Base-by-base conservation (phyloP, 768 basidiomycete species). In the Pholiota microspora region DNA sequence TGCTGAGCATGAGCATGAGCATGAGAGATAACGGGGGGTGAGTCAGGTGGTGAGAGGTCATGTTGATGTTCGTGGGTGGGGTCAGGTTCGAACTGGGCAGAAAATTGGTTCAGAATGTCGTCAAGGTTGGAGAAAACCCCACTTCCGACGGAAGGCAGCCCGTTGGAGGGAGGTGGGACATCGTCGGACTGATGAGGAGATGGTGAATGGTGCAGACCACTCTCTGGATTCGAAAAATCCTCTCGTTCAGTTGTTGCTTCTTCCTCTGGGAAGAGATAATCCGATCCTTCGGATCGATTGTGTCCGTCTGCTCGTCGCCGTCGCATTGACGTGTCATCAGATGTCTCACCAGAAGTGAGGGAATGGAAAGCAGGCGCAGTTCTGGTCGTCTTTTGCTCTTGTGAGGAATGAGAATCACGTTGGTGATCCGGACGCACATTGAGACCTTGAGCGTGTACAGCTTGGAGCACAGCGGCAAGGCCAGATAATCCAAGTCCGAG, bases 281-380 rank as follows among this genome's bases (percentile, higher is more conserved):
- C 82, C 49, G 82, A 71, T 45, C 77, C 80, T 63, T 83, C 80
- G 15, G 77, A 69, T 56, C 64, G 68, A 62, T 67, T 74, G 59
- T 68, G 75, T 57, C 66, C 70, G 47, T 71, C 73, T 47, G 59
- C 64, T 57, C 70, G 67, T 55, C 68, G 67, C 56, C 69, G 64
- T 54, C 67, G 67, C 57, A 66, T 66, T 49, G 64, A 65, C 56
- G 64, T 62, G 31, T 58, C 59, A 12, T 69, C 66, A 31, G 70
- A 69, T 38, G 69, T 62, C 58, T 81, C 79, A 44, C 74, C 79
- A 32, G 83, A 82, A 15, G 86, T 89, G 15, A 90, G 80, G 12
- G 86, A 89, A 67, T 90, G 89, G 64, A 91, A 91, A 2, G 88
- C 83, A 45, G 89, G 88, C 0, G 88, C 86, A 1, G 81, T 82